Conservation (phyloP, 1,139 yeast species). For the Candida tropicalis region DNA sequence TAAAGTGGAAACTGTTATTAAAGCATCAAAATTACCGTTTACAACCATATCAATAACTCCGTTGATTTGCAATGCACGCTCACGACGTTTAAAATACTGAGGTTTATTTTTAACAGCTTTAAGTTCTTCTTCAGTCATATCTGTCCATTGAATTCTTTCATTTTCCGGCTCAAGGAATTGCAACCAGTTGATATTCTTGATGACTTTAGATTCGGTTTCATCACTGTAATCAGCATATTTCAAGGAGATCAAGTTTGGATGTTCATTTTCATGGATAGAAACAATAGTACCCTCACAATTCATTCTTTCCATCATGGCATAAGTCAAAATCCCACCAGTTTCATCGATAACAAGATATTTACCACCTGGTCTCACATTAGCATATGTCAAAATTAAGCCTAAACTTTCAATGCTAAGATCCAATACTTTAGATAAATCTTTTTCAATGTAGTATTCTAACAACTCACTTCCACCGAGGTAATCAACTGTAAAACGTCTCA, state of each 20-base stretch:
- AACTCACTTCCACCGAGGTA: slow-evolving; percentile 77
- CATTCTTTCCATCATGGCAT: slow-evolving; percentile 89
- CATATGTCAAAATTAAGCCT: slow-evolving; percentile 74
- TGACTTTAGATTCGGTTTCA: slow-evolving; percentile 47
- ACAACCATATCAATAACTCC: slow-evolving; percentile 52
- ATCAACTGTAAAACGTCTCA: slow-evolving; percentile 82
- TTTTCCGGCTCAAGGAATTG: slow-evolving; percentile 81
- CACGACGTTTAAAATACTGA: slow-evolving; percentile 68
- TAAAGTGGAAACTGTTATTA: slow-evolving; percentile 73
- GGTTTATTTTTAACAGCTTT: slow-evolving; percentile 60
- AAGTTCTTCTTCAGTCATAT: slow-evolving; percentile 54
- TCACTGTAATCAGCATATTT: slow-evolving; percentile 65
- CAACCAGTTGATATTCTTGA: slow-evolving; percentile 73
- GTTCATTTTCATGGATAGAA: slow-evolving; percentile 89
- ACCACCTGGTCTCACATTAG: slow-evolving; percentile 88
- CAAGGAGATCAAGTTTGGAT: slow-evolving; percentile 75
- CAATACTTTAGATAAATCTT: slow-evolving; percentile 71
- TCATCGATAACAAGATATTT: slow-evolving; percentile 87
- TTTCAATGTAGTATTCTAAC: slow-evolving; percentile 70
- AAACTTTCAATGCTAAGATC: slow-evolving; percentile 84
- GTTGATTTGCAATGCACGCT: slow-evolving; percentile 58
- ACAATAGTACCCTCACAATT: slow-evolving; percentile 77
- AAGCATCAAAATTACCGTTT: slow-evolving; percentile 70
- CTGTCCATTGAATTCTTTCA: slow-evolving; percentile 54
- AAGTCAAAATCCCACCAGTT: slow-evolving; percentile 82